Evolutionary conservation across 2,329 filamentous ascomycete species (phyloP), one percentile per base, ranked within the genome.

Genomic region (Dactylonectria estremocensis): DNA sequence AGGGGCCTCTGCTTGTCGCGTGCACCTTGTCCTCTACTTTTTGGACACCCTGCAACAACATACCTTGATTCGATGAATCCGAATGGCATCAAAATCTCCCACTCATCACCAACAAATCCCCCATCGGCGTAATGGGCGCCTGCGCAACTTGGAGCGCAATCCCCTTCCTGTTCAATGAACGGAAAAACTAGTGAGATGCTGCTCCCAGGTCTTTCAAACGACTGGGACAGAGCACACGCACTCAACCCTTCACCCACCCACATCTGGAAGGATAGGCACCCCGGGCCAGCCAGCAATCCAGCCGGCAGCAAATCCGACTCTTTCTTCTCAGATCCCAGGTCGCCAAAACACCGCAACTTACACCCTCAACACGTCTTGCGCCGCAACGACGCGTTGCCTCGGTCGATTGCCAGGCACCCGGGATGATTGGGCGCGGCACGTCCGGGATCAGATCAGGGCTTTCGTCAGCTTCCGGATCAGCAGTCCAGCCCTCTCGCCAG

Each of bases 381-480:
- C 40, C 55, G 22, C 62, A n/a, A 35, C 37, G 59, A 50, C 54
- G 43, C 59, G 59, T 54, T 62, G 52, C 33, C 61, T 63, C 52
- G 45, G 46, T 52, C 50, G 50, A 55, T 50, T 52, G 50, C 14
- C 46, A 55, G 24, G 18, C 57, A 35, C 31, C 7, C 33, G n/a
- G 58, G 50, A 49, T 72, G 71, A 74, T 66, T 72, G 67, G 70
- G 43, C 59, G 56, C 71, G 68, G 69, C 73, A 60, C 63, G 55
- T 62, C 72, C 69, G 69, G 69, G 68, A 70, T 66, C 68, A 71
- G 65, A 28, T 28, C 24, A 28, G 24, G 24, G 72, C 71, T 59
- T 62, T 68, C 64, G 72, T 74, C 72, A 73, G 72, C 72, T 72
- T 57, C 71, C 59, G 62, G 71, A 72, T 74, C 69, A 75, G 71